Evolutionary conservation across 177 flowering plant species (phyloP), one percentile per base, ranked within the genome.

Genomic region (Vitis hybrid): DNA sequence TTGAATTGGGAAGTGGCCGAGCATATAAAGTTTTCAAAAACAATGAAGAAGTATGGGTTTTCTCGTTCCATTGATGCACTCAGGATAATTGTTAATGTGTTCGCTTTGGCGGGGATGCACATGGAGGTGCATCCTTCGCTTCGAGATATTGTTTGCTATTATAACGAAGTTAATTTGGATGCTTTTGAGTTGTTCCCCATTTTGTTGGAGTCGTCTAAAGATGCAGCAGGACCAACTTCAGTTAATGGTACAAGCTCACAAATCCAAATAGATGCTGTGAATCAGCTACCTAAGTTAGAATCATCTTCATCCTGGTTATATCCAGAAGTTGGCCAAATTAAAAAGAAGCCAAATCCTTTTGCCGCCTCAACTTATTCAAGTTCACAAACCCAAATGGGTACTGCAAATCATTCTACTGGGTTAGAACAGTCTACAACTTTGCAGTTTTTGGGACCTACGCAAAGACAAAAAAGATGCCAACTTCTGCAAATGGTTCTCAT

Each of bases 51-150:
- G 67, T 70, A 81, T 75, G 89, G 84, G 1, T 76, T 82, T 62
- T 15, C 69, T 65, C 80, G 75, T 72, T 79, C 90, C 11, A 62
- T 85, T 3, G 13, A 69, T 45, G 80, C 77, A 13, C 81, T 74
- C 77, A 79, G 72, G 62, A 60, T 79, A 66, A 60, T 80, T 2
- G 69, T 84, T 64, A 78, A 82, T 76, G 61, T 76, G 9, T 85
- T 84, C 61, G 80, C 90, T 0, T 69, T 57, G 12, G 89, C 78
- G 3, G 78, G 76, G 19, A 81, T 82, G 88, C 55, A 19, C 14
- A 21, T 15, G 67, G 82, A 85, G 74, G 85, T 78, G 6, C 59
- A 72, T 67, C 39, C 67, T 63, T 64, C 85, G 67, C 75, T 88
- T 64, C 73, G 81, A 68, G 82, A 85, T 58, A 67, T 85, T 29